Conservation (phyloP, 192 early-diverging fungal genomes). For the Entomortierella beljakovae region DNA sequence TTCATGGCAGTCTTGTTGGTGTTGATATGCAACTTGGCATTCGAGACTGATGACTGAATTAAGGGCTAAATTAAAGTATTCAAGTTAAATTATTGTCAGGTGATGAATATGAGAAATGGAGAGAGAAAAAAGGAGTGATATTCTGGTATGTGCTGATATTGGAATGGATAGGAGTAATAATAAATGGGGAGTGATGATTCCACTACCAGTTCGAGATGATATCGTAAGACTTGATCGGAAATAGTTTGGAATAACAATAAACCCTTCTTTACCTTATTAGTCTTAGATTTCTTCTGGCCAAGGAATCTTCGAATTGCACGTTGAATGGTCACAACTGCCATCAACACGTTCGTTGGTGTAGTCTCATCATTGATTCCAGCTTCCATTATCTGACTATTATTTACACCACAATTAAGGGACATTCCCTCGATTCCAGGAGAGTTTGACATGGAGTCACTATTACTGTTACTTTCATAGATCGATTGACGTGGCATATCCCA, state of each 20-base stretch:
- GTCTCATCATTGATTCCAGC: not conserved
- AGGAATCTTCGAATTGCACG: conserved; percentile 51
- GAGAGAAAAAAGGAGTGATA: not conserved
- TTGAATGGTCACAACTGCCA: conserved; percentile 37
- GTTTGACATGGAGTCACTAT: conserved; percentile 18
- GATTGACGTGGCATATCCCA: conserved; percentile 13
- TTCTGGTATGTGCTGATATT: conserved; percentile 4
- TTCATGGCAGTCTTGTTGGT: not conserved
- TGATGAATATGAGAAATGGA: not conserved
- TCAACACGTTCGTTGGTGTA: not conserved
- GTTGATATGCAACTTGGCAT: not conserved
- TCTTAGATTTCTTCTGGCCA: conserved; percentile 19
- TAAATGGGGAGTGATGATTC: not conserved
- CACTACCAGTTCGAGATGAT: not conserved
- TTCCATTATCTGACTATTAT: not conserved
- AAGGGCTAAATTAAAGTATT: too few species aligned
- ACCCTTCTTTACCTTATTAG: conserved; percentile 8
- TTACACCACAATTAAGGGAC: not conserved
- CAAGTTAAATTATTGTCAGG: not conserved
- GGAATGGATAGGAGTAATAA: conserved; percentile 16
- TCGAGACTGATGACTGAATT: not conserved
- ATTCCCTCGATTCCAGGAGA: conserved; percentile 29
- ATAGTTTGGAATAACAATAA: too few species aligned
- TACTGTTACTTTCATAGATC: conserved; percentile 10
- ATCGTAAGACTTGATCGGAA: not conserved